A percentile compares a stretch with the other conserved stretches of the same genome.
phyloP scores from a whole-genome alignment of 1,284 basidiomycete genomes.

The Irpex lacteus region DNA sequence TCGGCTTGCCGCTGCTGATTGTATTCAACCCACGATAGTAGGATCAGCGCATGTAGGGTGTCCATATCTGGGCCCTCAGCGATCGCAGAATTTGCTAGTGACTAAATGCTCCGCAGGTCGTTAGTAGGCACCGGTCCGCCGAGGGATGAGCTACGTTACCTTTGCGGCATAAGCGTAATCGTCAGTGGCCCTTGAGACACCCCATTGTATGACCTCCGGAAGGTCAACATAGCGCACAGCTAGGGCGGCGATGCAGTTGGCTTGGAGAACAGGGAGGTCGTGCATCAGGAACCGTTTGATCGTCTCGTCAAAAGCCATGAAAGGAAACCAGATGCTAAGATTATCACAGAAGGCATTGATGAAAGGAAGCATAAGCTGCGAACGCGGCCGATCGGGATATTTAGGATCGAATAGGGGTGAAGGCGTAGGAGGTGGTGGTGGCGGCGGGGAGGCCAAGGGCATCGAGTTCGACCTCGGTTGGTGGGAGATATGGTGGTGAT shows the following conservation, averaged over 20 bases:
- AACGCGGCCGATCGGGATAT: slow-evolving; percentile 59
- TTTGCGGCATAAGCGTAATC: slow-evolving; percentile 68
- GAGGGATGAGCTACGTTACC: slow-evolving; percentile 35
- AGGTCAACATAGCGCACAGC: slow-evolving; percentile 61
- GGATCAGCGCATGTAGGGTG: slow-evolving; percentile 65
- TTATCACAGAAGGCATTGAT: slow-evolving; percentile 67
- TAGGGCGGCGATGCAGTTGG: slow-evolving; percentile 70
- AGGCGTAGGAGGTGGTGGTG: slow-evolving; percentile 23
- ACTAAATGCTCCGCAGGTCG: neutral
- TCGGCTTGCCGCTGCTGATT: slow-evolving; percentile 43
- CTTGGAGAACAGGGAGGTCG: slow-evolving; percentile 56
- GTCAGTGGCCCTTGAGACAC: slow-evolving; percentile 59
- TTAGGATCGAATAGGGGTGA: slow-evolving; percentile 61
- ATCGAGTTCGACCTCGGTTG: slow-evolving; percentile 15
- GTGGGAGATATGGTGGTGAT: slow-evolving; percentile 13
- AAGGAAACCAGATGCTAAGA: slow-evolving; percentile 59
- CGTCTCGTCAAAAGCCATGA: slow-evolving; percentile 62
- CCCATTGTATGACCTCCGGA: slow-evolving; percentile 57
- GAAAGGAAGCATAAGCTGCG: slow-evolving; percentile 64
- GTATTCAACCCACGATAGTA: slow-evolving; percentile 73
- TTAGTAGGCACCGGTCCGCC: neutral
- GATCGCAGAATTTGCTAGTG: neutral
- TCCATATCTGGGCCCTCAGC: slow-evolving; percentile 56
- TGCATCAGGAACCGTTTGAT: slow-evolving; percentile 58
- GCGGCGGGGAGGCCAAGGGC: slow-evolving; percentile 36